Evolutionary conservation across 345 rosid species (phyloP).

Genomic region (Trapa bicornis): DNA sequence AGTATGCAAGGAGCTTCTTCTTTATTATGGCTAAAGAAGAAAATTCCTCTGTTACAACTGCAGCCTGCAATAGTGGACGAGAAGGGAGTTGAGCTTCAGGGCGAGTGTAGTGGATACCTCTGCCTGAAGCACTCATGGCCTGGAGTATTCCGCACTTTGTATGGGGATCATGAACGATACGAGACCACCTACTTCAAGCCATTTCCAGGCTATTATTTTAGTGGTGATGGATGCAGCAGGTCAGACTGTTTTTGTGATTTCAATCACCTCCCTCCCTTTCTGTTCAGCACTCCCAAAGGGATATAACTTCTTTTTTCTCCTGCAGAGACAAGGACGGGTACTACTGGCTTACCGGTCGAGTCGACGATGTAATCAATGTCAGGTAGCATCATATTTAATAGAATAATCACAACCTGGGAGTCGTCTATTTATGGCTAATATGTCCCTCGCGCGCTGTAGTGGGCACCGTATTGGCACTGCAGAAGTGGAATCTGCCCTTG

Average conservation of each 20-base stretch:
- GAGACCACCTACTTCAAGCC: slow-evolving; percentile 96
- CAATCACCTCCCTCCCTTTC: neutral
- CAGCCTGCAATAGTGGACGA: slow-evolving; percentile 95
- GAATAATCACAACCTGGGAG: neutral
- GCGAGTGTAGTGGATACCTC: slow-evolving; percentile 86
- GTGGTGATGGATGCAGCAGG: slow-evolving; percentile 98
- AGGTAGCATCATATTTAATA: slow-evolving; percentile 32
- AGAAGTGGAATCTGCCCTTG: slow-evolving; percentile 98
- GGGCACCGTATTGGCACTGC: slow-evolving; percentile 99
- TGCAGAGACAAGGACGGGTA: slow-evolving; percentile 95
- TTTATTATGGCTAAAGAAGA: neutral
- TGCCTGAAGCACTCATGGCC: slow-evolving; percentile 94
- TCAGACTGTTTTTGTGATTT: slow-evolving; percentile 2
- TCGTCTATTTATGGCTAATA: neutral
- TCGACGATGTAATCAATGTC: slow-evolving; percentile 95
- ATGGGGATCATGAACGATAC: slow-evolving; percentile 95
- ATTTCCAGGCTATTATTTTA: slow-evolving; percentile 84
- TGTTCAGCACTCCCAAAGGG: neutral
- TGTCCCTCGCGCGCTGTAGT: slow-evolving; percentile 21
- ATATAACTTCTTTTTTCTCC: neutral
- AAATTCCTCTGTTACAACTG: slow-evolving; percentile 1
- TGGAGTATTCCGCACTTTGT: slow-evolving; percentile 89
- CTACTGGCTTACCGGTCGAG: slow-evolving; percentile 95
- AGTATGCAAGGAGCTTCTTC: neutral
- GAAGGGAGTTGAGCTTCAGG: slow-evolving; percentile 87